Conservation (phyloP, 2,329 filamentous ascomycete species). For the Neopestalotiopsis sp. region DNA sequence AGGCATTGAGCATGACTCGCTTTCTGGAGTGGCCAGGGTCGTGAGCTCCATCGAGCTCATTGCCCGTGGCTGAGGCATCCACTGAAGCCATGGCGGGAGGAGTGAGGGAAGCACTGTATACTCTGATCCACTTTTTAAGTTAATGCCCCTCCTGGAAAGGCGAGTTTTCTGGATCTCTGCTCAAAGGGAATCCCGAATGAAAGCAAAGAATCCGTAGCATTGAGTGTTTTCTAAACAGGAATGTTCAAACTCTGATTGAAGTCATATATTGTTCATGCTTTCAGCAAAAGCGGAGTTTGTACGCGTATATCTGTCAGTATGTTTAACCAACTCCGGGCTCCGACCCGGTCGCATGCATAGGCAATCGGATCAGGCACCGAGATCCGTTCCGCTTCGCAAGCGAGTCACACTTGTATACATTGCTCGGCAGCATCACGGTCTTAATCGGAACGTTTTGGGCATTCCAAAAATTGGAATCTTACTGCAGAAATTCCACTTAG, state of each 20-base stretch:
- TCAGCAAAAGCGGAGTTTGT: background rate
- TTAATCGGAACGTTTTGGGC: too few relatives aligned
- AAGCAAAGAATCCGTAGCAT: too few relatives aligned
- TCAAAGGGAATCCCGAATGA: too few relatives aligned
- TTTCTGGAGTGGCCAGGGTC: constrained; percentile 43
- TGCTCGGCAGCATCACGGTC: too few relatives aligned
- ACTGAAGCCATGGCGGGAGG: background rate
- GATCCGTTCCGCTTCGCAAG: background rate
- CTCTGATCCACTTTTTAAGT: background rate
- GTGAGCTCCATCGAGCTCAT: background rate
- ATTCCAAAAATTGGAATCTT: too few relatives aligned
- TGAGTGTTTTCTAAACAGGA: too few relatives aligned
- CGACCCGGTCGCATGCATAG: background rate
- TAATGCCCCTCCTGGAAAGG: background rate
- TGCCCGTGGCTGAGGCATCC: background rate
- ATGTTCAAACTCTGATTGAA: too few relatives aligned
- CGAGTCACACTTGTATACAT: too few relatives aligned
- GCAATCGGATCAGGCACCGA: background rate
- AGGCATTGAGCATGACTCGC: constrained; percentile 67
- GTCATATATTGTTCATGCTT: background rate
- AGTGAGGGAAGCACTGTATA: background rate
- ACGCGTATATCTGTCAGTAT: background rate
- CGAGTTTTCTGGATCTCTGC: background rate
- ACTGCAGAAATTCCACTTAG: too few relatives aligned
- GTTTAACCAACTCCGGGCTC: background rate